Evolutionary conservation across 2,329 filamentous ascomycete species (phyloP).

Genomic region (Coniochaeta prunicola): DNA sequence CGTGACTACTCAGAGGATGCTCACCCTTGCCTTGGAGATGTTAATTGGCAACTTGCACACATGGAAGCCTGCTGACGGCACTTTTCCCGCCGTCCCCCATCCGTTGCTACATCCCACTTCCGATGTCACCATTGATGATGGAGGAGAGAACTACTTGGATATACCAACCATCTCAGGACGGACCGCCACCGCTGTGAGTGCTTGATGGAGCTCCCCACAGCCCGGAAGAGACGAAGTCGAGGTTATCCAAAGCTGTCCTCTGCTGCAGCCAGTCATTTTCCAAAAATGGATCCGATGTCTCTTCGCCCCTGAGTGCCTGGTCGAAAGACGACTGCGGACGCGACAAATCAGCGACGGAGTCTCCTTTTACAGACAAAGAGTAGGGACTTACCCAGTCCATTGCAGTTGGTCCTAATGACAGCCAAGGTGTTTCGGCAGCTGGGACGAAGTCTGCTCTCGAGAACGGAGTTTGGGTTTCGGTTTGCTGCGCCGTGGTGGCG

Average conservation of each 20-base stretch:
- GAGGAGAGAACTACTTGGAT: not conserved
- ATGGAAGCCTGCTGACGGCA: not conserved
- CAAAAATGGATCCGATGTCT: conserved; percentile 4
- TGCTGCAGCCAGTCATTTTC: conserved; percentile 13
- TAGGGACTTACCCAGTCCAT: conserved; percentile 11
- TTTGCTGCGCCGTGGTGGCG: not conserved
- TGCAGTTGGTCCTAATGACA: conserved; percentile 6
- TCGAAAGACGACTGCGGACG: conserved; percentile 4
- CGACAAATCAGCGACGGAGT: not conserved
- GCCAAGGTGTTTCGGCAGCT: conserved; percentile 5
- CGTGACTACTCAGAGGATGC: not conserved
- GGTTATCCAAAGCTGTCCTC: conserved; percentile 7
- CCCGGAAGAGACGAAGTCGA: conserved; percentile 10
- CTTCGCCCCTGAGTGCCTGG: conserved; percentile 6
- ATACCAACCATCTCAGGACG: not conserved
- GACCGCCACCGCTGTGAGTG: not conserved
- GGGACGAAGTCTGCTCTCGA: conserved; percentile 5
- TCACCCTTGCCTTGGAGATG: not conserved
- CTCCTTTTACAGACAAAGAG: not conserved
- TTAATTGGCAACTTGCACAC: not conserved
- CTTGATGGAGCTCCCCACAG: conserved; percentile 6
- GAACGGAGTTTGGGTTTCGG: not conserved
- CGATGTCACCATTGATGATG: not conserved
- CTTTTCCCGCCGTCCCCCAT: not conserved
- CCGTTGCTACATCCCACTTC: not conserved